Base-by-base conservation (phyloP, 176 grass and related monocot species). In the Bonia amplexicaulis region DNA sequence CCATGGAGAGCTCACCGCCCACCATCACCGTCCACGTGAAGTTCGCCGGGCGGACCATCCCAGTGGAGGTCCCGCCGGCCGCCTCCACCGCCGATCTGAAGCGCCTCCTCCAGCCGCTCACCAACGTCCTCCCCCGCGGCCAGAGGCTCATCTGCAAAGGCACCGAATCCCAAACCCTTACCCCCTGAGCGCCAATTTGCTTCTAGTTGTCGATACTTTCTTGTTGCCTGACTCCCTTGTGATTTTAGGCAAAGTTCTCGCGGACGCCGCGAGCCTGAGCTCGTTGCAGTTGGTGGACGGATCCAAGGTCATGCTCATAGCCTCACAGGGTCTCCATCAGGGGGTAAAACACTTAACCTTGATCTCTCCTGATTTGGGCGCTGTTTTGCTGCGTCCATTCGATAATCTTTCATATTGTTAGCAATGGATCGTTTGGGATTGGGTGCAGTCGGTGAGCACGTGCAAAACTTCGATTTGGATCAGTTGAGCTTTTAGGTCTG, bases 81-180 rank as follows among this genome's bases (percentile, higher is more conserved):
- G 88, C 87, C 53, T 70, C 83, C 51, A 57, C 61, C 16, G 49
- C 84, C 17, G 95, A 98, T 7, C 87, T 98, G 66, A 98, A 98
- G 82, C 90, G 85, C 13, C 91, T 98, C 79, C 91, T 98, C 49
- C 95, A 92, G 60, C 91, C 95, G n/a, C 89, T 98, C 80, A 98
- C 93, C 82, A 95, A 98, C 66, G 95, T 98, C 49, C 87, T 98
- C 15, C 87, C 93, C 63, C 95, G 93, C 63, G 95, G 95, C 62
- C 95, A 98, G 88, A 98, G 58, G 91, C 95, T 98, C 83, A 92
- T 98, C 53, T 98, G 87, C 89, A 98, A 98, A 93, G 95, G 95
- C 85, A 67, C 57, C 79, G 9, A 73, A 57, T 70, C 71, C 65
- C 74, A 79, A 35, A 76, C 37, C 82, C 77, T 45, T 48, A 83